Evolutionary conservation across 2,329 filamentous ascomycete genomes (phyloP), one percentile per base, ranked within the genome.

Genomic region (Fusarium brevicatenulatum): DNA sequence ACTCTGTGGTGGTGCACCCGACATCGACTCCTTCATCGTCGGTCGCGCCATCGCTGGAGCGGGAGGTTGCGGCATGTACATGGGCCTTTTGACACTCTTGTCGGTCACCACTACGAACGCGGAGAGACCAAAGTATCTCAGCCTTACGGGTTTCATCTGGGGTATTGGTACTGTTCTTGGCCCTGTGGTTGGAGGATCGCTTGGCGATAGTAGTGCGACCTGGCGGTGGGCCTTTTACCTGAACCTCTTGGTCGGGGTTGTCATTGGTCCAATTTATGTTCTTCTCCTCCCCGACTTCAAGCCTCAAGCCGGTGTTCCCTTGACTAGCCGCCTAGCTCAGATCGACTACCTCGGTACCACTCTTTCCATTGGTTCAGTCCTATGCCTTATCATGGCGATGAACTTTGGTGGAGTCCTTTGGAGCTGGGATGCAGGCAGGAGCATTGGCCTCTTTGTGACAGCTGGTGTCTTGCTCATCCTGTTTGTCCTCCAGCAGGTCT

Each of bases 371-470:
- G 85, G 80, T 3, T 80, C 81, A 4, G 82, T 83, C 25, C 75
- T 81, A 2, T 80, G 78, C 18, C 73, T 86, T 23, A 79, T 85
- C 43, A 84, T 89, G 78, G 86, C 81, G 0, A 82, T 88, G 62
- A 83, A 81, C 49, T 87, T 89, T 52, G 86, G 85, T 15, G 88
- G 87, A 4, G 77, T 81, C 4, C 64, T 83, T 8, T 89, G 83
- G 68, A 68, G 76, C 0, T 90, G 87, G 86, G 76, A 78, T 44
- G 78, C 77, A 11, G 82, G 82, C 2, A 78, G 80, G 1, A 82
- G 82, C 42, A 86, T 89, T 61, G 82, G 80, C 0, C 79, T 86
- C 4, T 86, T 85, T 57, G 80, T 85, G 12, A 73, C 85, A 5
- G 83, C 82, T 4, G 83, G 78, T 4, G 72, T 86, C 2, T 72